These are phyloP conservation scores for Tylopilus sp. DNA, from an alignment of 1,284 basidiomycete genomes.

Conservation along the genomic window DNA sequence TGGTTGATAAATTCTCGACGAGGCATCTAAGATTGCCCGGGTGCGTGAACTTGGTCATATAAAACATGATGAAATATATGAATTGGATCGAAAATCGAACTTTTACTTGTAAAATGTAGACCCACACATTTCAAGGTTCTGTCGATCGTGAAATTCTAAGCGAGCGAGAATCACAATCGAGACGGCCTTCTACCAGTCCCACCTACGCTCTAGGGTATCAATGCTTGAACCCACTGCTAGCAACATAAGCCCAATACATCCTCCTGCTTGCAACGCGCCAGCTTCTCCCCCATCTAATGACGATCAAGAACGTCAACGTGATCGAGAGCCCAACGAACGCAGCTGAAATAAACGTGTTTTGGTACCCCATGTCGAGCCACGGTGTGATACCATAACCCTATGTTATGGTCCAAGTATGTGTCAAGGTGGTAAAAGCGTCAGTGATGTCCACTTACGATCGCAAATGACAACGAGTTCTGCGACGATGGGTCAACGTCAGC, in stretches of 20 bases:
- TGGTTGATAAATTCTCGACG: too few species aligned
- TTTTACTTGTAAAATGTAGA: too few species aligned
- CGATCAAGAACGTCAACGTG: slow-evolving; percentile 26
- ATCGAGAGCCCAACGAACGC: slow-evolving; percentile 28
- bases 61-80: too few species aligned
- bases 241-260: slow-evolving; percentile 26
- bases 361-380: slow-evolving; percentile 30
- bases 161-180: not conserved
- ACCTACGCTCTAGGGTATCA: not conserved
- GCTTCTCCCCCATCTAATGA: slow-evolving; percentile 25
- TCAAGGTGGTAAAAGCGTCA: not conserved
- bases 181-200: too few species aligned
- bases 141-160: not conserved
- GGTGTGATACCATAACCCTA: slow-evolving; percentile 30
- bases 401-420: not conserved
- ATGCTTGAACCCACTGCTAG: slow-evolving; percentile 23
- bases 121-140: not conserved
- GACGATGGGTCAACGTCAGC: not conserved
- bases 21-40: too few species aligned
- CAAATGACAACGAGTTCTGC: slow-evolving; percentile 28
- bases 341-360: slow-evolving; percentile 28
- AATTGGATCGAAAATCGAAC: too few species aligned
- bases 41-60: too few species aligned
- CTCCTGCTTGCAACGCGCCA: slow-evolving; percentile 25
- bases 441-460: slow-evolving; percentile 6